phyloP scores from a whole-genome alignment of 2,329 filamentous ascomycete genomes.

The Ophiosphaerella herpotricha region DNA sequence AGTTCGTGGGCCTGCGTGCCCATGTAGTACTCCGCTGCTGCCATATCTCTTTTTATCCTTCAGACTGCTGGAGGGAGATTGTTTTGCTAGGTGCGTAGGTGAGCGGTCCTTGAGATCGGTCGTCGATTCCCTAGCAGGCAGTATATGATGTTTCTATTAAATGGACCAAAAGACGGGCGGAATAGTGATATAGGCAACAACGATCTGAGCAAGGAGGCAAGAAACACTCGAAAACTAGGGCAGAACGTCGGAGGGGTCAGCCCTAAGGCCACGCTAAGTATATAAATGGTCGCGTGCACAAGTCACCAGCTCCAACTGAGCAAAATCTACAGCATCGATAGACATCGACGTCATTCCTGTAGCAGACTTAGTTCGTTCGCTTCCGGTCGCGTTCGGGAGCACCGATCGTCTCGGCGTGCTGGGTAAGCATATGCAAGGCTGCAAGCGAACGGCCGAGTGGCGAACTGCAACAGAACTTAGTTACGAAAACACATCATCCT shows the following conservation, averaged over 20 bases:
- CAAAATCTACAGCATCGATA: conserved; percentile 8
- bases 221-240: conserved; percentile 1
- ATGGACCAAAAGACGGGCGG: not conserved
- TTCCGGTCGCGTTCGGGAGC: conserved; percentile 20
- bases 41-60: conserved; percentile 26
- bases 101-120: not conserved
- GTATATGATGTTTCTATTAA: not conserved
- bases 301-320: conserved; percentile 22
- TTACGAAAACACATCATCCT: too few species aligned
- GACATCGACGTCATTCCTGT: conserved; percentile 33
- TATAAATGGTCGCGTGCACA: conserved; percentile 30
- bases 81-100: not conserved
- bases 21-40: conserved; percentile 41
- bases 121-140: not conserved
- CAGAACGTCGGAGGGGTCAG: conserved; percentile 4
- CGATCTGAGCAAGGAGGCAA: conserved; percentile 2
- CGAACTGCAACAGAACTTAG: conserved; percentile 4
- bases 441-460: conserved; percentile 13
- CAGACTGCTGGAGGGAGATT: not conserved
- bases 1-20: conserved; percentile 30
- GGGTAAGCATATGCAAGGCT: conserved; percentile 17
- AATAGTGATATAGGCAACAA: conserved; percentile 2
- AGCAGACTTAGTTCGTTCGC: conserved; percentile 2
- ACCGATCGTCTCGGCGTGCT: conserved; percentile 32
- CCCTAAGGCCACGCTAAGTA: conserved; percentile 19